Percentiles rank a stretch among this genome's conserved stretches.
Conservation (phyloP, 2,329 filamentous ascomycete genomes). For the Xylariaceae sp. region DNA sequence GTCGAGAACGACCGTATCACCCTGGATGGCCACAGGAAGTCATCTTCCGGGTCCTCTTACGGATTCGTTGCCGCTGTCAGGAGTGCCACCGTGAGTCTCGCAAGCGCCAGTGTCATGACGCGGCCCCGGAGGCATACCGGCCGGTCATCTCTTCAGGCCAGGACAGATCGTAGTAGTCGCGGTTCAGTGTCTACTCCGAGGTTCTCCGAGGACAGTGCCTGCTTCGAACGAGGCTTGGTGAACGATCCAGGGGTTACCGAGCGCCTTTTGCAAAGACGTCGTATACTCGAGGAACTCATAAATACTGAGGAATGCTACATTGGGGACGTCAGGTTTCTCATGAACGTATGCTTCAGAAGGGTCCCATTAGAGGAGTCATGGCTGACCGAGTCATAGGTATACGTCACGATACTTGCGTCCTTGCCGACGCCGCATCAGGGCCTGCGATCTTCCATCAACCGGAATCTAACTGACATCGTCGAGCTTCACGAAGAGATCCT, state of each 20-base stretch:
- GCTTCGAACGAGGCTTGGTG: constrained; percentile 44
- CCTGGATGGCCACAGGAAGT: constrained; percentile 41
- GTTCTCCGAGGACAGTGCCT: constrained; percentile 57
- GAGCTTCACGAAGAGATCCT: constrained; percentile 78
- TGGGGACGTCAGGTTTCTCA: constrained; percentile 75
- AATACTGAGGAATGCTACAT: constrained; percentile 84
- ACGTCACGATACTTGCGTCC: constrained; percentile 68
- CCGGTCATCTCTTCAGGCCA: constrained; percentile 47
- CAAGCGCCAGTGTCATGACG: constrained; percentile 61
- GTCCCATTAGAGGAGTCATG: background rate
- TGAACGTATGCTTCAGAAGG: constrained; percentile 56
- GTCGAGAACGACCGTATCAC: constrained; percentile 18
- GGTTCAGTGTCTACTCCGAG: constrained; percentile 53
- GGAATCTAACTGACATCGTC: constrained; percentile 71
- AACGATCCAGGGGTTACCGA: constrained; percentile 63
- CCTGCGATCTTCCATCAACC: constrained; percentile 65
- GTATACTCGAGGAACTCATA: constrained; percentile 78
- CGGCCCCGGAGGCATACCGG: constrained; percentile 47
- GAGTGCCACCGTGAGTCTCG: constrained; percentile 71
- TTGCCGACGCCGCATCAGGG: constrained; percentile 56
- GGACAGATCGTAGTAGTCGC: constrained; percentile 55
- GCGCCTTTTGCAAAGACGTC: constrained; percentile 66
- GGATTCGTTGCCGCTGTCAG: constrained; percentile 74
- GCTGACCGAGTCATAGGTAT: constrained; percentile 46
- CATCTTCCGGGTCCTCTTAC: constrained; percentile 67